Conservation (phyloP, 208 protist species). For the Trypanosoma theileri region DNA sequence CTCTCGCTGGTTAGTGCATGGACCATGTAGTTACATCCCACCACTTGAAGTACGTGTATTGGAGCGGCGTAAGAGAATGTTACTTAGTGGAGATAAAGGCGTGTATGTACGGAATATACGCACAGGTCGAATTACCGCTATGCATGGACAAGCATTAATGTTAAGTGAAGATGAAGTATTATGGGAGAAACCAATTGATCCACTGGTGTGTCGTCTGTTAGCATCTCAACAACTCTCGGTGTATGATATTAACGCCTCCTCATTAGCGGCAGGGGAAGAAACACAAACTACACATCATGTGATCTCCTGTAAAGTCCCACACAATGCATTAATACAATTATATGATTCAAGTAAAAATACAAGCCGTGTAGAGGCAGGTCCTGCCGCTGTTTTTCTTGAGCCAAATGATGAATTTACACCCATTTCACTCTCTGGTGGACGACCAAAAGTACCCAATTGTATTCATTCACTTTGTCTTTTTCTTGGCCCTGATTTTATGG, state of each 20-base stretch:
- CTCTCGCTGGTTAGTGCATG: conserved; percentile 94
- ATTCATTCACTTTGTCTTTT: conserved; percentile 92
- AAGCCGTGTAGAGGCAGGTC: conserved; percentile 78
- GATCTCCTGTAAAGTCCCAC: conserved; percentile 88
- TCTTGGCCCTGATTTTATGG: conserved; percentile 96
- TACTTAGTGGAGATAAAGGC: conserved; percentile 92
- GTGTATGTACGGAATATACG: conserved; percentile 95
- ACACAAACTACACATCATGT: conserved; percentile 33
- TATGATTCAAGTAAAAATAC: conserved; percentile 91
- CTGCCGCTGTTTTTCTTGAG: conserved; percentile 56
- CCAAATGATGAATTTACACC: conserved; percentile 85
- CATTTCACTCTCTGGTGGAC: conserved; percentile 81
- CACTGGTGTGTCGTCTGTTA: conserved; percentile 53
- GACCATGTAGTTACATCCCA: conserved; percentile 92
- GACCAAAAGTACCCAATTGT: conserved; percentile 74
- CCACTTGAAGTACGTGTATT: conserved; percentile 89
- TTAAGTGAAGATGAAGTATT: conserved; percentile 73
- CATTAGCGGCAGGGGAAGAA: conserved; percentile 12
- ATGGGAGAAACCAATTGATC: conserved; percentile 72
- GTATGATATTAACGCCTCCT: background rate
- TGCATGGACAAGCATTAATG: conserved; percentile 60
- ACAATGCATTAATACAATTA: conserved; percentile 93
- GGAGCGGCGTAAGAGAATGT: conserved; percentile 83
- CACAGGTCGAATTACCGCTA: conserved; percentile 68
- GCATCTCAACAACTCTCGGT: conserved; percentile 46